phyloP scores from a whole-genome alignment of 2,329 filamentous ascomycete species.

The Fusarium algeriense region DNA sequence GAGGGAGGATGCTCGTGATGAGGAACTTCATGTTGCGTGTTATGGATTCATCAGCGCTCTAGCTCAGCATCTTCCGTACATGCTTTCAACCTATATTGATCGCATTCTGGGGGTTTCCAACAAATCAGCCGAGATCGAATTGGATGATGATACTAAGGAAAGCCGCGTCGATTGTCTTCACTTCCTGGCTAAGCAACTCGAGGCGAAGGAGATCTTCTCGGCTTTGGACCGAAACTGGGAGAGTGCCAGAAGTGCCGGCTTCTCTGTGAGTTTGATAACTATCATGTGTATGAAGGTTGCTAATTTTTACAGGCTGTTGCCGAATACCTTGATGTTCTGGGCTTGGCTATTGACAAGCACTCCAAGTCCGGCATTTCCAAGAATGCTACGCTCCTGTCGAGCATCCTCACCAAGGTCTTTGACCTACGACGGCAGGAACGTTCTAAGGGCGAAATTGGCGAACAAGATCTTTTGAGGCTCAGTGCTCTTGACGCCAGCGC shows the following conservation, averaged over 20 bases:
- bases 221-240: conserved; percentile 79
- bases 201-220: conserved; percentile 80
- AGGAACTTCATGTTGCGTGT: conserved; percentile 81
- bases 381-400: conserved; percentile 77
- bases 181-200: conserved; percentile 81
- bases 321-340: conserved; percentile 78
- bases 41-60: conserved; percentile 85
- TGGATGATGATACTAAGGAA: conserved; percentile 73
- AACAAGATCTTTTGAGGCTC: conserved; percentile 61
- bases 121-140: conserved; percentile 72
- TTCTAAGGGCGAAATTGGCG: conserved; percentile 60
- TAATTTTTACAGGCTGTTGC: conserved; percentile 67
- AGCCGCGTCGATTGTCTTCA: conserved; percentile 77
- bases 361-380: conserved; percentile 83
- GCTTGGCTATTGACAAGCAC: conserved; percentile 79
- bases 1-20: conserved; percentile 64
- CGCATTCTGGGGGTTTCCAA: conserved; percentile 79
- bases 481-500: conserved; percentile 72
- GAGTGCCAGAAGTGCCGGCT: conserved; percentile 71
- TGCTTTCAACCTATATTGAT: conserved; percentile 83
- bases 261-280: conserved; percentile 65
- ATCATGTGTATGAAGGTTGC: conserved; percentile 25
- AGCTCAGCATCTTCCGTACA: conserved; percentile 87
- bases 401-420: conserved; percentile 69
- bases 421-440: conserved; percentile 73